Percentiles rank a stretch among this genome's conserved stretches.
phyloP scores from a whole-genome alignment of 768 basidiomycete species.

The Pleurotus djamor region DNA sequence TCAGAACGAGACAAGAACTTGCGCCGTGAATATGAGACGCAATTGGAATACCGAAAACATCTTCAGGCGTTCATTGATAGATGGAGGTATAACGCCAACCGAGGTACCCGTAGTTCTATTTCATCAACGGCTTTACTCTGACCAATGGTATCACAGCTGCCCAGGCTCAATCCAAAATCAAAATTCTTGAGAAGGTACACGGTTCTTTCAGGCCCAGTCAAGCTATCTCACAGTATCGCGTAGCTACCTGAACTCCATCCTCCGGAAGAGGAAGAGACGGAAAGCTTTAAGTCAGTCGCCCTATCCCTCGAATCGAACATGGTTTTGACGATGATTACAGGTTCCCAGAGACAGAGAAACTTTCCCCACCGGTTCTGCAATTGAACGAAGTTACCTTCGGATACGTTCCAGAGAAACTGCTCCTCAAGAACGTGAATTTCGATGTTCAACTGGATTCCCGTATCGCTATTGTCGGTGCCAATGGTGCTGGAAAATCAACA shows the following conservation, averaged over 20 bases:
- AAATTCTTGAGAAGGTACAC: slow-evolving; percentile 71
- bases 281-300: slow-evolving; percentile 75
- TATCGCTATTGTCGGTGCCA: slow-evolving; percentile 93
- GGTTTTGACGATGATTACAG: slow-evolving; percentile 28
- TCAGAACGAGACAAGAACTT: slow-evolving; percentile 90
- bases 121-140: not conserved
- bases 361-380: slow-evolving; percentile 93
- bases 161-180: slow-evolving; percentile 80
- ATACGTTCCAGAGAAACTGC: slow-evolving; percentile 72
- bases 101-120: slow-evolving; percentile 42
- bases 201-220: not conserved
- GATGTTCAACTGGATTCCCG: slow-evolving; percentile 94
- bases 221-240: not conserved
- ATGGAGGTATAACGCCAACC: slow-evolving; percentile 97
- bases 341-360: slow-evolving; percentile 96
- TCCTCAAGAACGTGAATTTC: slow-evolving; percentile 80
- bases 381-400: slow-evolving; percentile 90
- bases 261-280: slow-evolving; percentile 89
- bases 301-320: not conserved
- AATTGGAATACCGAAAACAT: slow-evolving; percentile 94
- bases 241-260: slow-evolving; percentile 91
- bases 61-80: slow-evolving; percentile 97
- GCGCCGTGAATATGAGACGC: slow-evolving; percentile 93
- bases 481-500: slow-evolving; percentile 96
- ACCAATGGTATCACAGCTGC: slow-evolving; percentile 50